Percentiles rank a stretch among this genome's conserved stretches.
phyloP scores from a whole-genome alignment of 768 basidiomycete species.

The Paxillus ammoniavirescens region DNA sequence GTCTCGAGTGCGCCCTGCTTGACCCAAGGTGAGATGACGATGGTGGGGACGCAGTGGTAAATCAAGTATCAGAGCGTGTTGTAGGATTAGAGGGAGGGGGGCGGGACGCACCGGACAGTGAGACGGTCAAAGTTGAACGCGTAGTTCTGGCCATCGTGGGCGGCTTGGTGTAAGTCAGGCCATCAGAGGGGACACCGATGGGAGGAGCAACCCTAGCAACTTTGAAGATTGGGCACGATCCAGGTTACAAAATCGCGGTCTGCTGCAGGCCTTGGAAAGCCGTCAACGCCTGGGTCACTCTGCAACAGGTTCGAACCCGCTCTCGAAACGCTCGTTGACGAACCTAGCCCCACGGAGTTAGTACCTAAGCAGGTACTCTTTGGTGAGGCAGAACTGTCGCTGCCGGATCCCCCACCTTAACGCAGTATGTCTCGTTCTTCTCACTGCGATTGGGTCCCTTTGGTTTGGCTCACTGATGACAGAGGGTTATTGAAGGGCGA shows the following conservation, averaged over 20 bases:
- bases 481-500: slow-evolving; percentile 67
- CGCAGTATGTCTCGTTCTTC: slow-evolving; percentile 32
- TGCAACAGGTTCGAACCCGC: slow-evolving; percentile 16
- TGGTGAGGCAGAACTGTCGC: slow-evolving; percentile 48
- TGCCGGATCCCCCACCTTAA: slow-evolving; percentile 58
- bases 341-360: slow-evolving; percentile 1
- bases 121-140: slow-evolving; percentile 24
- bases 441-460: neutral
- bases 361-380: neutral
- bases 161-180: slow-evolving; percentile 22
- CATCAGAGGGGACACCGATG: slow-evolving; percentile 19
- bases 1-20: slow-evolving; percentile 16
- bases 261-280: slow-evolving; percentile 11
- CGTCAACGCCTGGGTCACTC: slow-evolving; percentile 3
- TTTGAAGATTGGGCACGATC: neutral
- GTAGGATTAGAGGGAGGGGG: neutral
- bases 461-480: neutral
- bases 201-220: slow-evolving; percentile 18
- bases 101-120: slow-evolving; percentile 18
- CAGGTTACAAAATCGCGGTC: slow-evolving; percentile 20
- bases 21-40: slow-evolving; percentile 26
- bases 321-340: slow-evolving; percentile 16
- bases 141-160: slow-evolving; percentile 16
- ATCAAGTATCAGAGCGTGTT: neutral
- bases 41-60: slow-evolving; percentile 16